Evolutionary conservation across 2,329 filamentous ascomycete genomes (phyloP), one percentile per base, ranked within the genome.

Genomic region (Fusarium haematococcum): DNA sequence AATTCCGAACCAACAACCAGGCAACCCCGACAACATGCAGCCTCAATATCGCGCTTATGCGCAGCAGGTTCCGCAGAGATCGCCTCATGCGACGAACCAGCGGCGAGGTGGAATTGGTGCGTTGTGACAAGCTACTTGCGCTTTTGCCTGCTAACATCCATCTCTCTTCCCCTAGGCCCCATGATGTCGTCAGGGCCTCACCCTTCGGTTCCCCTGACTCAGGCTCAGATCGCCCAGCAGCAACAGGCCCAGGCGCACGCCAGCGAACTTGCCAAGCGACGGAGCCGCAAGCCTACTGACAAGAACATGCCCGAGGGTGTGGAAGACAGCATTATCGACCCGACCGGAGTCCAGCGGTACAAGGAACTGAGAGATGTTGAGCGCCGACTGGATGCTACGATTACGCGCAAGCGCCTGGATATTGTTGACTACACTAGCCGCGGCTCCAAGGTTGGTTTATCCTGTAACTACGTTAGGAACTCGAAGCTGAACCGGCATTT

Each of bases 351-450:
- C 52, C 88, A 92, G 80, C 90, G 94, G 77, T 99, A 99, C 85
- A 92, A 91, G 80, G 91, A 93, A 67, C 85, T 99, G 80, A 91
- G 95, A 80, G 95, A 97, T 75, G 87, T 97, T 68, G 97, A 99
- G 88, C 92, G 94, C 80, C 90, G 92, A 63, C 87, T 99, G 65
- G 97, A 99, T 85, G 94, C 96, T 45, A 94, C 94, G 20, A 97
- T 98, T 88, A 95, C 97, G 82, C 92, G 96, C 80, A 99, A 99
- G 86, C 90, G 95, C 71, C 86, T 99, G 71, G 97, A 99, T 81
- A 92, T 98, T 72, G 90, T 94, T 73, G 96, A 98, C 81, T 92
- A 91, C 50, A 90, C 94, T 63, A 93, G 90, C 81, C 91, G 92
- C 74, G 92, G 92, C 70, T 87, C 91, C 69, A 97, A 94, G 88